Base-by-base conservation (phyloP, 495 filamentous ascomycete genomes). In the Xylaria telfairii region DNA sequence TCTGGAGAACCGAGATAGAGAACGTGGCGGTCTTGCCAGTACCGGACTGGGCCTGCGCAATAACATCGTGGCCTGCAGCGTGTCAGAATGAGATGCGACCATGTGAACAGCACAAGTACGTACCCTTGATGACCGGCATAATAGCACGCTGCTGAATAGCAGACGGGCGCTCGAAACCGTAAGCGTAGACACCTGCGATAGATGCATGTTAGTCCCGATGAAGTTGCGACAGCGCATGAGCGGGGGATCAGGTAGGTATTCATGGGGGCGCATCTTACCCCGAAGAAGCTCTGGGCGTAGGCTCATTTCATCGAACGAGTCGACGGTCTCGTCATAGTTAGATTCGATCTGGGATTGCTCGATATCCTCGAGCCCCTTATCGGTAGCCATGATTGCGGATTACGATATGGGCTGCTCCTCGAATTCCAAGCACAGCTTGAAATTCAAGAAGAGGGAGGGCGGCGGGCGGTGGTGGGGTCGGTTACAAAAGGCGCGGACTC, bases 301-400 rank as follows among this genome's bases (percentile, higher is more conserved):
- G 84, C 91, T 90, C 96, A 99, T 99, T 72, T 94, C 88, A 85
- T 99, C 96, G 83, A 99, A 99, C 69, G 94, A 97, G 84, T 99
- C 96, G 82, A 95, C 96, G 77, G 95, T 93, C 89, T 99, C 96
- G 90, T 99, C 96, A 86, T 99, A 99, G 92, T 98, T 99, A 79
- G 95, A 97, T 87, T 98, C 96, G 87, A 99, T 98, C 86, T 95
- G 92, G 81, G 92, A 96, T 97, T 84, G 77, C 80, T 71, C 53
- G 83, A 98, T 89, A 79, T 98, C 95, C 89, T 98, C 95, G 84
- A 98, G 92, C 83, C 95, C 95, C 87, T 97, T 97, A 75, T 94
- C 92, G 77, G 86, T 87, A 92, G 93, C 94, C 95, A 98, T 98
- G 88, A 91, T 98, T 95, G 93, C 89, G 89, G 83, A 84, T 85